Evolutionary conservation across 78 protist species (phyloP), one percentile per base, ranked within the genome.

Genomic region (Cavenderia fasciculata): DNA sequence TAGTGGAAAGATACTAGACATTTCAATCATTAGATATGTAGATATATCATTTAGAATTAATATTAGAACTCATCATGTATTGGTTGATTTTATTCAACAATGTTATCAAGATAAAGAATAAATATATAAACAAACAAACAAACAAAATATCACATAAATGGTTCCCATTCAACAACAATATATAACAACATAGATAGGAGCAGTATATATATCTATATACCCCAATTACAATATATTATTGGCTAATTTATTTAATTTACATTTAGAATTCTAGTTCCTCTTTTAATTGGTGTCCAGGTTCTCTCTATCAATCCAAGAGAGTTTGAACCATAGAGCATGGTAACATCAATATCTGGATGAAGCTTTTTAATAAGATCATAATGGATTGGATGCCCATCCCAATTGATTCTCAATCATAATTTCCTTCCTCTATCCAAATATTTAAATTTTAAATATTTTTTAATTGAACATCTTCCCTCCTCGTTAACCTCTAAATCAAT

Each of bases 381-480:
- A 27, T 57, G 89, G 89, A 43, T 66, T 57, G 0, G 52, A 52
- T 2, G 89, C 89, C 66, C 70, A 82, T 8, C 89, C 89, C 8
- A 69, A 82, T 27, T 76, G 89, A n/a, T n/a, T n/a, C n/a, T n/a
- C n/a, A n/a, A n/a, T n/a, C n/a, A n/a, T n/a, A n/a, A n/a, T n/a
- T n/a, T n/a, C n/a, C n/a, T n/a, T n/a, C n/a, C n/a, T n/a, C n/a
- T n/a, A n/a, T n/a, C n/a, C n/a, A n/a, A n/a, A n/a, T n/a, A n/a
- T n/a, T n/a, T n/a, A n/a, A n/a, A n/a, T n/a, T n/a, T n/a, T n/a
- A n/a, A n/a, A n/a, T n/a, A n/a, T n/a, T n/a, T n/a, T n/a, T n/a
- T n/a, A n/a, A n/a, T n/a, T n/a, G n/a, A n/a, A n/a, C n/a, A n/a
- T n/a, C n/a, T n/a, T n/a, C n/a, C n/a, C n/a, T n/a, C n/a, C n/a